These are phyloP conservation scores for Hansfordia pulvinata DNA, from an alignment of 2,329 filamentous ascomycete species.

Conservation along the genomic window DNA sequence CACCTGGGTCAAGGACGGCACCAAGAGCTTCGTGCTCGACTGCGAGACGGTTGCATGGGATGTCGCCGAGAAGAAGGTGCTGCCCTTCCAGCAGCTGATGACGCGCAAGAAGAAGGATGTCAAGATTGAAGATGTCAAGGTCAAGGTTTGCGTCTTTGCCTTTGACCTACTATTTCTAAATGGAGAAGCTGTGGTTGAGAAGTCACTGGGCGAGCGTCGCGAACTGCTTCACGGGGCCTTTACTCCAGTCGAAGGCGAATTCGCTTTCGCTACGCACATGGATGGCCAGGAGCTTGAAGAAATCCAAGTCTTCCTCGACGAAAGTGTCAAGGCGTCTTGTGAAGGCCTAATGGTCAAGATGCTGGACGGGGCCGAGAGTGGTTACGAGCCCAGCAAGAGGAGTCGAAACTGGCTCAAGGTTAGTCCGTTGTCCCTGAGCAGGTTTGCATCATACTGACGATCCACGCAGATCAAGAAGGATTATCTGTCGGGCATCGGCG, in stretches of 20 bases:
- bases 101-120: constrained; percentile 96
- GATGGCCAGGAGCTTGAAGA: constrained; percentile 83
- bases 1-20: constrained; percentile 79
- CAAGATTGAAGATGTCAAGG: constrained; percentile 85
- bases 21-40: constrained; percentile 93
- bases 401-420: constrained; percentile 98
- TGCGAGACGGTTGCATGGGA: constrained; percentile 98
- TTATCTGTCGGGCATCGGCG: constrained; percentile 84
- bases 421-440: constrained; percentile 13
- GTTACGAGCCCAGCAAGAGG: constrained; percentile 91
- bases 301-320: constrained; percentile 84
- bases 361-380: constrained; percentile 83
- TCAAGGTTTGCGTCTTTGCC: constrained; percentile 94
- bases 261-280: constrained; percentile 77
- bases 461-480: constrained; percentile 76
- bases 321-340: constrained; percentile 89
- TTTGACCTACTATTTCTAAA: constrained; percentile 93
- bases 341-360: constrained; percentile 99
- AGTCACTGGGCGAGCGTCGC: constrained; percentile 71
- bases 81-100: constrained; percentile 97
- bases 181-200: constrained; percentile 78
- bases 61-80: constrained; percentile 80
- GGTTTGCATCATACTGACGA: constrained; percentile 4
- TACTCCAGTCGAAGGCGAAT: constrained; percentile 70
- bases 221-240: constrained; percentile 65